phyloP scores from a whole-genome alignment of 2,329 filamentous ascomycete species.

The Grosmannia penicillata region DNA sequence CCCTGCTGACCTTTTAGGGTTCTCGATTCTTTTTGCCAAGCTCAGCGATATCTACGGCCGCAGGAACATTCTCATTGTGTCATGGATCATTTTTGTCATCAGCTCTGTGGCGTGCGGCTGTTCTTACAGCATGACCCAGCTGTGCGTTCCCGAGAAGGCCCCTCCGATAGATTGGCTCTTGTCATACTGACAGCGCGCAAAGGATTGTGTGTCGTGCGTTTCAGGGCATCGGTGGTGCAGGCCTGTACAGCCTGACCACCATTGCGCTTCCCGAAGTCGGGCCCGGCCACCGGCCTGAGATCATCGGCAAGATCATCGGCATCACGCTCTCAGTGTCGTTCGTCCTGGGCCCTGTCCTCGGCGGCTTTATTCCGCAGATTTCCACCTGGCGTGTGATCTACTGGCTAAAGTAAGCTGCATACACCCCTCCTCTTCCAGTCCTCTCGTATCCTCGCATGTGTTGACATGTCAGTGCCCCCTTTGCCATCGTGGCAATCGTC shows the following conservation, averaged over 20 bases:
- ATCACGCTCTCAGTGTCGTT: constrained; percentile 41
- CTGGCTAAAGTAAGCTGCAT: constrained; percentile 38
- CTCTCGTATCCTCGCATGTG: background rate
- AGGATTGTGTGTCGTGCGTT: constrained; percentile 45
- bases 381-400: constrained; percentile 46
- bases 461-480: constrained; percentile 2
- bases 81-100: constrained; percentile 22
- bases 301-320: constrained; percentile 40
- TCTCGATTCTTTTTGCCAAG: constrained; percentile 14
- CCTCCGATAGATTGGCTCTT: background rate
- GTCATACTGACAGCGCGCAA: background rate
- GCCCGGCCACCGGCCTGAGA: constrained; percentile 33
- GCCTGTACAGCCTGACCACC: constrained; percentile 44
- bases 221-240: constrained; percentile 46
- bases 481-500: constrained; percentile 22
- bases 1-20: constrained; percentile 5
- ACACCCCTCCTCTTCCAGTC: background rate
- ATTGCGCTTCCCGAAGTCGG: constrained; percentile 42
- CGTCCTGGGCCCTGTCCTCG: constrained; percentile 42
- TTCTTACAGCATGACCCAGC: constrained; percentile 17
- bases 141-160: constrained; percentile 7
- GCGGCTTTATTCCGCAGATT: constrained; percentile 37
- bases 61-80: constrained; percentile 20
- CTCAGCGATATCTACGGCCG: constrained; percentile 26
- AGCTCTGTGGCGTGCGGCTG: constrained; percentile 26